A percentile compares a stretch with the other conserved stretches of the same genome.
phyloP scores from a whole-genome alignment of 225 moss, liverwort and hornwort species.

The Pseudisothecium myosuroides region DNA sequence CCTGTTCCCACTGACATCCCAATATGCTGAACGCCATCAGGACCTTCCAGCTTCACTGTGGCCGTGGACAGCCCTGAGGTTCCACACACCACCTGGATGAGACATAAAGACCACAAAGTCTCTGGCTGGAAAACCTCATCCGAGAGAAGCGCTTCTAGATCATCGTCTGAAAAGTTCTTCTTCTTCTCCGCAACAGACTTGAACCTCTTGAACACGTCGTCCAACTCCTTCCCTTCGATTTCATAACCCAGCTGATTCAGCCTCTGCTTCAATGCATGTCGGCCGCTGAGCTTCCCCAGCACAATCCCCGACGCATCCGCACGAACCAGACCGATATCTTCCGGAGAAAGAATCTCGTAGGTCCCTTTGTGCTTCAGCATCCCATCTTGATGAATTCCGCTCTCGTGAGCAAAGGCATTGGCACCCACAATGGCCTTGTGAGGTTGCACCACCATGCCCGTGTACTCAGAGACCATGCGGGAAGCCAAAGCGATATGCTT shows the following conservation, averaged over 20 bases:
- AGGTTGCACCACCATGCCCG: slow-evolving; percentile 93
- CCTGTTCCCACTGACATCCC: slow-evolving; percentile 80
- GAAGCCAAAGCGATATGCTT: slow-evolving; percentile 77
- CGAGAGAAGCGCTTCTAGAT: slow-evolving; percentile 71
- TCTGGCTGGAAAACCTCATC: slow-evolving; percentile 89
- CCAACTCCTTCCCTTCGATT: slow-evolving; percentile 60
- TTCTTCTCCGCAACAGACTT: slow-evolving; percentile 65
- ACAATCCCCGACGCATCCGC: slow-evolving; percentile 77
- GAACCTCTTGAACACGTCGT: slow-evolving; percentile 86
- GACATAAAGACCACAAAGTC: slow-evolving; percentile 55
- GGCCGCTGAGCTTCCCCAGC: slow-evolving; percentile 91
- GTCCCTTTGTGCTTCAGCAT: slow-evolving; percentile 96
- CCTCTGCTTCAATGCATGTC: slow-evolving; percentile 81
- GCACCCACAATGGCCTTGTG: slow-evolving; percentile 98
- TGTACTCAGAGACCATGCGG: slow-evolving; percentile 87
- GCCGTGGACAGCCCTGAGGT: slow-evolving; percentile 69
- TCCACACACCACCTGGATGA: slow-evolving; percentile 84
- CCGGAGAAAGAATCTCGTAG: slow-evolving; percentile 81
- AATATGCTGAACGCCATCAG: slow-evolving; percentile 59
- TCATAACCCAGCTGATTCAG: slow-evolving; percentile 78
- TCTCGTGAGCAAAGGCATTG: slow-evolving; percentile 97
- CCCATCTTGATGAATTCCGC: slow-evolving; percentile 98
- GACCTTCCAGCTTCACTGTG: slow-evolving; percentile 75
- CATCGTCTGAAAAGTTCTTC: slow-evolving; percentile 56
- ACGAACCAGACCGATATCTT: slow-evolving; percentile 80